phyloP scores from a whole-genome alignment of 2,329 filamentous ascomycete species.

The Emergomyces africanus region DNA sequence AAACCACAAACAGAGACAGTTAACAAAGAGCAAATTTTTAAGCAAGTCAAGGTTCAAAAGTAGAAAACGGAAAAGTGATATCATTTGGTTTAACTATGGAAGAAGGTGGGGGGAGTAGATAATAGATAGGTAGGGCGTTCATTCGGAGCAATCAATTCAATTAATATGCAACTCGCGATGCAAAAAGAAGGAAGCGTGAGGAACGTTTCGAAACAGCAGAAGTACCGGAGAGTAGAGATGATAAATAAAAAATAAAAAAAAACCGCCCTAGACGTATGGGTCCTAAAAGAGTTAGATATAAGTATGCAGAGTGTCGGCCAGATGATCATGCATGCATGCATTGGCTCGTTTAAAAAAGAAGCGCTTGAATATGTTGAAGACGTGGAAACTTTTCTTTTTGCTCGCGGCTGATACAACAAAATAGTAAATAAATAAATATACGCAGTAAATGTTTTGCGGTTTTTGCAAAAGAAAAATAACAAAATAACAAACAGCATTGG shows the following conservation, averaged over 20 bases:
- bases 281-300: neutral
- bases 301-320: neutral
- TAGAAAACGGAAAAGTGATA: neutral
- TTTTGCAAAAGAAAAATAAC: no score
- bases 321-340: neutral
- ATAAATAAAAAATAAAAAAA: neutral
- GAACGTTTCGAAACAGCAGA: neutral
- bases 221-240: neutral
- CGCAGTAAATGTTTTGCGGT: no score
- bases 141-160: neutral
- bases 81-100: neutral
- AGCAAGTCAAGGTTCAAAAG: neutral
- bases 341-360: neutral
- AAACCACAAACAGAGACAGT: neutral
- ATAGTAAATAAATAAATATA: no score
- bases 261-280: neutral
- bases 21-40: neutral
- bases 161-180: neutral
- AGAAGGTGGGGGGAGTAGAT: neutral
- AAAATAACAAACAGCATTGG: no score
- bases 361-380: neutral
- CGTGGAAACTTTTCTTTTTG: neutral
- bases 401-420: neutral
- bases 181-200: neutral
- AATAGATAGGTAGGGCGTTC: neutral